phyloP scores from a whole-genome alignment of 73 alveolate genomes.

The Breviolum minutum region DNA sequence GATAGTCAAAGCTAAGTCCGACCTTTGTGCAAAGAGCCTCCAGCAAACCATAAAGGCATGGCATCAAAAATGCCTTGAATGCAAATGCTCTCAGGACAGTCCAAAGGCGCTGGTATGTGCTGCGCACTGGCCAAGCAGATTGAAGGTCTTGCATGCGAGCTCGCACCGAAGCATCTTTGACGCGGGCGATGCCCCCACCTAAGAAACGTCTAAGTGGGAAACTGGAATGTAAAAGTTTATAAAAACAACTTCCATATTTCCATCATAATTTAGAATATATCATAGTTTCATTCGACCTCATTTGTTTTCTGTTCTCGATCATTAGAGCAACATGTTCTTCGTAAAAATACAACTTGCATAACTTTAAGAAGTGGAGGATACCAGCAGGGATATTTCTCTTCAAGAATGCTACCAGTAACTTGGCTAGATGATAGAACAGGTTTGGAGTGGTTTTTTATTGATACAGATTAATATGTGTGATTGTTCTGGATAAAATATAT shows the following conservation, averaged over 20 bases:
- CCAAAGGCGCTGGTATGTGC: slow-evolving; percentile 60
- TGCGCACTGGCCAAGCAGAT: slow-evolving; percentile 68
- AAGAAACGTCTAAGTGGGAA: neutral
- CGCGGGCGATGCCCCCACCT: slow-evolving; percentile 76
- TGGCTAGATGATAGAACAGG: too few species aligned
- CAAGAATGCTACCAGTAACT: too few species aligned
- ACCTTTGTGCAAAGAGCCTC: slow-evolving; percentile 25
- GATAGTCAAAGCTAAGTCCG: slow-evolving; percentile 64
- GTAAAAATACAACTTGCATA: too few species aligned
- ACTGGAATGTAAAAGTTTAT: neutral
- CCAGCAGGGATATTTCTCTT: too few species aligned
- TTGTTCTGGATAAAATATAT: too few species aligned
- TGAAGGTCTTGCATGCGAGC: slow-evolving; percentile 63
- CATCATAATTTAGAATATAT: neutral
- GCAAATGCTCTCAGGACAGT: slow-evolving; percentile 56
- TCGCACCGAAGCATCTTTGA: slow-evolving; percentile 41
- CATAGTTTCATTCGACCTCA: too few species aligned
- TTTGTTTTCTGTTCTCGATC: too few species aligned
- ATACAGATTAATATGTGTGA: too few species aligned
- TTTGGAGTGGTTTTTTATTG: too few species aligned
- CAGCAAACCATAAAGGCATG: slow-evolving; percentile 59
- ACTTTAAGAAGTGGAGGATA: too few species aligned
- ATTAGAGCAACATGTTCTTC: too few species aligned
- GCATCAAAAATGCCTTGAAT: slow-evolving; percentile 52
- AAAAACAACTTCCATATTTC: neutral